phyloP scores from a whole-genome alignment of 441 rosid genomes.

The Aleurites moluccanus region DNA sequence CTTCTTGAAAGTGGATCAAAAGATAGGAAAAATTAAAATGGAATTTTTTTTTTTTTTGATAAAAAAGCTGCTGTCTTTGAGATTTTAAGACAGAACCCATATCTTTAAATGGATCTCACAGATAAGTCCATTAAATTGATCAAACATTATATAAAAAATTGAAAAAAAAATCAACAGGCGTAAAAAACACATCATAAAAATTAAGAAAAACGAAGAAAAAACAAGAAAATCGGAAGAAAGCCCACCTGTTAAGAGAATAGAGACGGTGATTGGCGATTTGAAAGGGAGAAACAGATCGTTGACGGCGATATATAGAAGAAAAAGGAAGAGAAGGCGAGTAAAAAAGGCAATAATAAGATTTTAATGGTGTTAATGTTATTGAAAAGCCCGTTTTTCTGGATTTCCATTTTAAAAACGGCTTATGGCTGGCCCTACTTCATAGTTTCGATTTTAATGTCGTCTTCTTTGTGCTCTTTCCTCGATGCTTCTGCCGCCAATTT shows the following conservation, averaged over 20 bases:
- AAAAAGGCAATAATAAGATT: slow-evolving; percentile 8
- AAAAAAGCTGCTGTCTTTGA: not conserved
- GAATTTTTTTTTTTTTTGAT: no score
- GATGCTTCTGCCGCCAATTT: no score
- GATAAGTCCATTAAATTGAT: not conserved
- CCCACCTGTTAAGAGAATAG: slow-evolving; percentile 1
- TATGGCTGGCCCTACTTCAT: no score
- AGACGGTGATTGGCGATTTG: not conserved
- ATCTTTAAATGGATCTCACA: not conserved
- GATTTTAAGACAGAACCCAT: not conserved
- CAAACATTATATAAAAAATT: not conserved
- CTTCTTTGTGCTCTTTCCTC: no score
- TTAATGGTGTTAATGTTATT: not conserved
- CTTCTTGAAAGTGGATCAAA: not conserved
- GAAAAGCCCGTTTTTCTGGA: not conserved
- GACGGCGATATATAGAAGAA: not conserved
- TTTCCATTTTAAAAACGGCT: no score
- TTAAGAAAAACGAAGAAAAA: not conserved
- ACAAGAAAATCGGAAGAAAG: not conserved
- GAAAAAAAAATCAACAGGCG: not conserved
- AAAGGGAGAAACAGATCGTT: not conserved
- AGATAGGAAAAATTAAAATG: not conserved
- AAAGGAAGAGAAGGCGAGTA: not conserved
- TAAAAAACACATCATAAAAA: not conserved
- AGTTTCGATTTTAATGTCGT: no score